Conservation (phyloP, 164 flowering plant species). For the Warburgia ugandensis region DNA sequence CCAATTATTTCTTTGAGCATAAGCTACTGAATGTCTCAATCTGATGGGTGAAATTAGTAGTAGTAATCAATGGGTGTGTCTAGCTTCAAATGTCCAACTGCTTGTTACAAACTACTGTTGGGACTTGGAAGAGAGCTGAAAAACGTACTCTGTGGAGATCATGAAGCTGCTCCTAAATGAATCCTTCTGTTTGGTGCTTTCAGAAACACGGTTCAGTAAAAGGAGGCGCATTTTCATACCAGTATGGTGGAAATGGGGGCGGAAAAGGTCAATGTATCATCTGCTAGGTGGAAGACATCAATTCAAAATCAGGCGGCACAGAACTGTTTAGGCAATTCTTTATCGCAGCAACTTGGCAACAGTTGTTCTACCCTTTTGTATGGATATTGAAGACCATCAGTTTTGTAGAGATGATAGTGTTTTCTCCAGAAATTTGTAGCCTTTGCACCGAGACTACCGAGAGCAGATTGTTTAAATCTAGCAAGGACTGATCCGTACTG, state of each 20-base stretch:
- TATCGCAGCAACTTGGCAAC: no score
- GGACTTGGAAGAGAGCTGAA: not conserved
- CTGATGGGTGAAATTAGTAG: not conserved
- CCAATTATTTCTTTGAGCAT: no score
- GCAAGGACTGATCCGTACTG: no score
- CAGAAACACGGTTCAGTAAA: conserved; percentile 40
- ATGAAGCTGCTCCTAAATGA: not conserved
- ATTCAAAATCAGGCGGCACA: not conserved
- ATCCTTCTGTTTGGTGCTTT: conserved; percentile 5
- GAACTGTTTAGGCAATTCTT: no score
- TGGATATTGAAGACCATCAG: no score
- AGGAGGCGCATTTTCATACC: conserved; percentile 29
- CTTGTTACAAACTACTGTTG: not conserved
- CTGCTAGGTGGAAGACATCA: conserved; percentile 9
- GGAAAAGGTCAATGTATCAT: conserved; percentile 44
- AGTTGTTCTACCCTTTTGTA: no score
- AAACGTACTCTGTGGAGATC: not conserved
- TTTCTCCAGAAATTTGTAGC: no score
- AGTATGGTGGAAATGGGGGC: conserved; percentile 77
- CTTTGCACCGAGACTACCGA: no score
- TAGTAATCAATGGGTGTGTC: not conserved
- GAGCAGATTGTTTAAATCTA: no score
- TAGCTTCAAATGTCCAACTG: not conserved
- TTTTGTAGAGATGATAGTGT: no score
- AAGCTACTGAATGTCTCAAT: not conserved